Evolutionary conservation across 495 filamentous ascomycete species (phyloP).

Genomic region (Saxophila tyrrhenica): DNA sequence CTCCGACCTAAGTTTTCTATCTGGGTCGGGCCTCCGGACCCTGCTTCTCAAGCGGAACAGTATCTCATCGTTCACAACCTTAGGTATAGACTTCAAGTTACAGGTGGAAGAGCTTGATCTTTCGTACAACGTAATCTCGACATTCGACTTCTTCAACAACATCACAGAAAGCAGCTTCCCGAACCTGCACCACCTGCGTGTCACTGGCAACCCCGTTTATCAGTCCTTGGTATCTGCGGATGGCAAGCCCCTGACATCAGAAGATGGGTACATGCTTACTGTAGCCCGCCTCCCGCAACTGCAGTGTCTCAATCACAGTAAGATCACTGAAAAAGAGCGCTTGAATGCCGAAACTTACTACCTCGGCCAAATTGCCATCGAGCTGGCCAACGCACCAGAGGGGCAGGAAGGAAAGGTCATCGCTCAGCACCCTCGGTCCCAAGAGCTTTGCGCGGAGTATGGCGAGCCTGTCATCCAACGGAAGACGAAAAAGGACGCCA

Average conservation of each 20-base stretch:
- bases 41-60: conserved; percentile 37
- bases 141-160: conserved; percentile 59
- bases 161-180: conserved; percentile 53
- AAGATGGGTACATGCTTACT: conserved; percentile 79
- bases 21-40: conserved; percentile 46
- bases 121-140: conserved; percentile 63
- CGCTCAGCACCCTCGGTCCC: conserved; percentile 54
- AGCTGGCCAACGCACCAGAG: conserved; percentile 51
- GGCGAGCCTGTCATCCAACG: conserved; percentile 51
- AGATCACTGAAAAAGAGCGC: conserved; percentile 59
- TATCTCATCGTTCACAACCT: conserved; percentile 24
- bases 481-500: conserved; percentile 12
- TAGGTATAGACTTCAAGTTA: not conserved
- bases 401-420: conserved; percentile 42
- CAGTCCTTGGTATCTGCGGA: conserved; percentile 23
- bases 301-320: conserved; percentile 64
- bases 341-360: conserved; percentile 88
- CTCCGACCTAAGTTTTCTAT: conserved; percentile 35
- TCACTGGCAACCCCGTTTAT: conserved; percentile 77
- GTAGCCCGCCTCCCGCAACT: conserved; percentile 62
- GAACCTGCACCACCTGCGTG: conserved; percentile 55
- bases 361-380: conserved; percentile 63
- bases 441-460: conserved; percentile 59
- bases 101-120: conserved; percentile 57
- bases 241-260: conserved; percentile 42